A percentile compares a stretch with the other conserved stretches of the same genome.
Evolutionary conservation across 805 yeast genomes (phyloP).

Genomic region (Wickerhamiella qilinensis): DNA sequence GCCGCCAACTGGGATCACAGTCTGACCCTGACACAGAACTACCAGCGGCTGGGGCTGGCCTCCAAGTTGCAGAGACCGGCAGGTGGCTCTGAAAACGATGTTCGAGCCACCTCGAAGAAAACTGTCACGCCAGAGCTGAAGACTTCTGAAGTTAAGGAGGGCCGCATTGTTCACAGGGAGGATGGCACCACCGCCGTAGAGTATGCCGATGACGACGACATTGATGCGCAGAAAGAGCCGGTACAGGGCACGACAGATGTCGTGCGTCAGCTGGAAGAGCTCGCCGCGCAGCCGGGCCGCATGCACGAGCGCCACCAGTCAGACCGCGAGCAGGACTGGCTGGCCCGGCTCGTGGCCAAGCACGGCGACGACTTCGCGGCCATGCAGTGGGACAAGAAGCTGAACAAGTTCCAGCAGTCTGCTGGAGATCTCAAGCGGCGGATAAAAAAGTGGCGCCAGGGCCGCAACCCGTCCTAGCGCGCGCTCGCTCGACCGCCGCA

Average conservation of each 20-base stretch:
- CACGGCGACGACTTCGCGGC: constrained; percentile 78
- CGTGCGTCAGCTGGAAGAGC: constrained; percentile 50
- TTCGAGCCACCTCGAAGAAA: constrained; percentile 14
- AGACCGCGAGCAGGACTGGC: constrained; percentile 64
- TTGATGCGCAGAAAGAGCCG: constrained; percentile 51
- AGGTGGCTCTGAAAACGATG: constrained; percentile 64
- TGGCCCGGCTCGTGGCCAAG: constrained; percentile 43
- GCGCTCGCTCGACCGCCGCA: not conserved
- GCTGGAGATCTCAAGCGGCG: constrained; percentile 71
- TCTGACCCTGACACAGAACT: constrained; percentile 72
- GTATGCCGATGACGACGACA: constrained; percentile 26
- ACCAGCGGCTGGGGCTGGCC: constrained; percentile 62
- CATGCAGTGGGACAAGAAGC: constrained; percentile 84
- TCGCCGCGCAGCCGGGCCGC: constrained; percentile 29
- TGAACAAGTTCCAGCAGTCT: constrained; percentile 68
- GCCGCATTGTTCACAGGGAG: constrained; percentile 16
- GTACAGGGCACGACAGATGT: constrained; percentile 51
- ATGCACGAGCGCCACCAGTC: constrained; percentile 31
- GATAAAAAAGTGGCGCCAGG: constrained; percentile 55
- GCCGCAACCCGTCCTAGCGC: constrained; percentile 11
- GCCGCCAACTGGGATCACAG: constrained; percentile 82
- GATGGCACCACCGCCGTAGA: constrained; percentile 13
- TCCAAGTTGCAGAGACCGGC: constrained; percentile 49
- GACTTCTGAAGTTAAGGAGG: constrained; percentile 20
- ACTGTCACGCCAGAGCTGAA: constrained; percentile 22